phyloP scores from a whole-genome alignment of 352 stramenopile species.

The Globisporangium cederbergense region DNA sequence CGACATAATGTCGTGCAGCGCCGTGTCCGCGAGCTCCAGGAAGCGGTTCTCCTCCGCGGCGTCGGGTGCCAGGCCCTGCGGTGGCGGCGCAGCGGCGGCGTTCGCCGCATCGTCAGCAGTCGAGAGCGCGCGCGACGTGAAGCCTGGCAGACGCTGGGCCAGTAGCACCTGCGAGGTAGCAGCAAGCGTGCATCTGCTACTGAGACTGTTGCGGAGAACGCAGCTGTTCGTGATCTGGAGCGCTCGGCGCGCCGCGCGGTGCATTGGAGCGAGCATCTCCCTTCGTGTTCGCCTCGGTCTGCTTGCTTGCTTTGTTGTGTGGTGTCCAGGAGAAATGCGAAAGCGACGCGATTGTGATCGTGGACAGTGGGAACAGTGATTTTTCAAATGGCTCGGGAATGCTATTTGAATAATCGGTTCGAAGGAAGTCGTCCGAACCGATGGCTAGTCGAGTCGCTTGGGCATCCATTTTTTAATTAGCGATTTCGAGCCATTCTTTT shows the following conservation, averaged over 20 bases:
- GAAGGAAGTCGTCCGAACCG: no score
- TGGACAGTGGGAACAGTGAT: no score
- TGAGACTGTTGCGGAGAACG: background rate
- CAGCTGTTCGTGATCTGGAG: background rate
- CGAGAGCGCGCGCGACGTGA: conserved; percentile 2
- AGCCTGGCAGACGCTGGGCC: background rate
- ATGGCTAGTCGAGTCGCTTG: no score
- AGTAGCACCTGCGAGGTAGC: background rate
- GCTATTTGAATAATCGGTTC: no score
- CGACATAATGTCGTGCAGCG: conserved; percentile 69
- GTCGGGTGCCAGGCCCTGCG: conserved; percentile 7
- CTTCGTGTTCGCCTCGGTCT: background rate
- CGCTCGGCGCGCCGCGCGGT: conserved; percentile 8
- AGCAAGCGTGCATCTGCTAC: background rate
- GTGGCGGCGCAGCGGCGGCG: background rate
- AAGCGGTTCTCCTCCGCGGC: conserved; percentile 74
- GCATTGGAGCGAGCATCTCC: conserved; percentile 11
- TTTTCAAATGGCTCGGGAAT: no score
- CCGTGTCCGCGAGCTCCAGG: conserved; percentile 69
- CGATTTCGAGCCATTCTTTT: no score
- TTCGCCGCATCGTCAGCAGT: conserved; percentile 3
- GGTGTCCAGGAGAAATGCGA: conserved; percentile 4
- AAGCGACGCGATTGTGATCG: background rate
- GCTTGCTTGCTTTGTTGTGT: background rate
- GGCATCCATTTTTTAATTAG: no score